phyloP scores from a whole-genome alignment of 2,329 filamentous ascomycete species.

The Claviceps citrina region DNA sequence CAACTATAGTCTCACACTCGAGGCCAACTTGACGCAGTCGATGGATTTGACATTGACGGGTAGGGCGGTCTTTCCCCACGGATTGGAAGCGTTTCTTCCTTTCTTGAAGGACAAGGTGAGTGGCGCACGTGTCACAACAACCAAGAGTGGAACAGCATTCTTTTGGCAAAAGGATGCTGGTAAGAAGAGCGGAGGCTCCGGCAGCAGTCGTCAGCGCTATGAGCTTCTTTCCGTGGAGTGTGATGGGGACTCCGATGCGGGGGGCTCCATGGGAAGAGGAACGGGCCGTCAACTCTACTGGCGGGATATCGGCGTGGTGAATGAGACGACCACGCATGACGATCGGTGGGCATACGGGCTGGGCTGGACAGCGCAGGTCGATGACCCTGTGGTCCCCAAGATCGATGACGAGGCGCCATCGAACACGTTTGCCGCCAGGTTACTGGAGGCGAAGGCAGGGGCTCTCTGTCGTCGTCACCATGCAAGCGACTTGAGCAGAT shows the following conservation, averaged over 20 bases:
- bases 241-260: background rate
- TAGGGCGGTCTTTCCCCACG: conserved; percentile 36
- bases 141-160: conserved; percentile 40
- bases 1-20: conserved; percentile 11
- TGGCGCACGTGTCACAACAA: conserved; percentile 27
- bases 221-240: conserved; percentile 23
- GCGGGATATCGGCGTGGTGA: conserved; percentile 38
- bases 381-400: background rate
- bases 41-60: conserved; percentile 23
- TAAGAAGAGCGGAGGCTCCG: conserved; percentile 34
- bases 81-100: conserved; percentile 39
- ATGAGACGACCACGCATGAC: conserved; percentile 37
- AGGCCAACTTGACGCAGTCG: conserved; percentile 25
- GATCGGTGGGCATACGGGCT: conserved; percentile 16
- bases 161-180: conserved; percentile 34
- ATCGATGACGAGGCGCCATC: background rate
- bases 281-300: conserved; percentile 33
- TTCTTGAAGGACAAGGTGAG: conserved; percentile 11
- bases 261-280: background rate
- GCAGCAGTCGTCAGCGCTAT: conserved; percentile 41
- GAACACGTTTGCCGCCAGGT: background rate
- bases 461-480: no score
- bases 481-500: no score
- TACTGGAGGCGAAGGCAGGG: background rate
- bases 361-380: background rate